Percentiles rank a stretch among this genome's conserved stretches.
phyloP scores from a whole-genome alignment of 441 rosid species.

The Codiaeum variegatum region DNA sequence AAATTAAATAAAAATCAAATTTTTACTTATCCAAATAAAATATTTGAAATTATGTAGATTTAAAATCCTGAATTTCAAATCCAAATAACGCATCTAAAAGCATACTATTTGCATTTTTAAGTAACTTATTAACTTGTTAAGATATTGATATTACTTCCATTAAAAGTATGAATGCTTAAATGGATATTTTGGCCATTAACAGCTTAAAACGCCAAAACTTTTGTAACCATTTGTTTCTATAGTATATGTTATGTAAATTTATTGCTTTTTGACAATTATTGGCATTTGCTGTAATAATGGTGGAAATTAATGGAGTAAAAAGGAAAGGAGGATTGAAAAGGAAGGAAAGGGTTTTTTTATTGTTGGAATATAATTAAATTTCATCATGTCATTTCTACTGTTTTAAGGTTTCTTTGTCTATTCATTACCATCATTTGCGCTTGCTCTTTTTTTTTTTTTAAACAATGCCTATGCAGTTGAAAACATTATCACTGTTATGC shows the following conservation, averaged over 20 bases:
- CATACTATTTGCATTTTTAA: too few relatives aligned
- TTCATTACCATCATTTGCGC: conserved; percentile 12
- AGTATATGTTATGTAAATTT: too few relatives aligned
- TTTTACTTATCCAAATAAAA: too few relatives aligned
- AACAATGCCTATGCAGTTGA: background rate
- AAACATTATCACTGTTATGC: background rate
- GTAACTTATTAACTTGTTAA: too few relatives aligned
- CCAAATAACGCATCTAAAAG: too few relatives aligned
- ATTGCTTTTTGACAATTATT: conserved; percentile 10
- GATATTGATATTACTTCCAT: too few relatives aligned
- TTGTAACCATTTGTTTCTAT: background rate
- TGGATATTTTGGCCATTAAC: too few relatives aligned
- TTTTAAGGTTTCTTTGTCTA: conserved; percentile 20
- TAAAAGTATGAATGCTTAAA: too few relatives aligned
- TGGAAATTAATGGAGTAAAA: background rate
- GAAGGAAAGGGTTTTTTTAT: background rate
- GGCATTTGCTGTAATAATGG: background rate
- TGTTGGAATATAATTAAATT: background rate
- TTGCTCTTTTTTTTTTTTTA: background rate
- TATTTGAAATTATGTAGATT: too few relatives aligned
- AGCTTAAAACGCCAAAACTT: background rate
- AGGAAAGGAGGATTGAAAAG: background rate
- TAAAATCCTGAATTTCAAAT: too few relatives aligned
- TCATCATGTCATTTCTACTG: conserved; percentile 13
- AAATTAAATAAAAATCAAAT: too few relatives aligned